phyloP scores from a whole-genome alignment of 2,329 filamentous ascomycete species.

The Juglanconis oblonga region DNA sequence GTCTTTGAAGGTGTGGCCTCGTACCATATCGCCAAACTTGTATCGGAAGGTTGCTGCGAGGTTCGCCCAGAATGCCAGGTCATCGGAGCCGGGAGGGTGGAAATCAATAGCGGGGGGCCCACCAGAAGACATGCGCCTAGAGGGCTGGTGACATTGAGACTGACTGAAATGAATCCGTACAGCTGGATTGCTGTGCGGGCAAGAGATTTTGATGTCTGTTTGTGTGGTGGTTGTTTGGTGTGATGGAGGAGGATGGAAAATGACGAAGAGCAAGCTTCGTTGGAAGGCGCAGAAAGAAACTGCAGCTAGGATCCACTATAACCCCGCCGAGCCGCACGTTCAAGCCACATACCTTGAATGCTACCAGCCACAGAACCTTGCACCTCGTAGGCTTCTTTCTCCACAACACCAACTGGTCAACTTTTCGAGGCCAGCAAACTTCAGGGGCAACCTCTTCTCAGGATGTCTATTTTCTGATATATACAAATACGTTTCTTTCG shows the following conservation, averaged over 20 bases:
- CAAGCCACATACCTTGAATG: background rate
- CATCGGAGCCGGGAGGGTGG: slow-evolving; percentile 19
- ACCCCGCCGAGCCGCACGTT: background rate
- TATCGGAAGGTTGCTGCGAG: slow-evolving; percentile 25
- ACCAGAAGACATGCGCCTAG: slow-evolving; percentile 19
- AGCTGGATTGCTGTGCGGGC: background rate
- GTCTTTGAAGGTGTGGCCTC: background rate
- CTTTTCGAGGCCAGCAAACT: background rate
- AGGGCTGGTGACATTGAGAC: slow-evolving; percentile 6
- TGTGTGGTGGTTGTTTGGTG: background rate
- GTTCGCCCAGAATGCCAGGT: slow-evolving; percentile 24
- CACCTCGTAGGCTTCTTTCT: background rate
- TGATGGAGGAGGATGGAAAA: background rate
- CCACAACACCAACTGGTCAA: background rate
- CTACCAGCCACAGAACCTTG: slow-evolving; percentile 1
- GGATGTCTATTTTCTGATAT: background rate
- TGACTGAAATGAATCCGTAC: background rate
- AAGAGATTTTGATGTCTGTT: background rate
- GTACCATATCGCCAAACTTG: slow-evolving; percentile 26
- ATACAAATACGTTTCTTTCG: background rate
- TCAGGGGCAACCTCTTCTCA: background rate
- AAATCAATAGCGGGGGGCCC: slow-evolving; percentile 16
- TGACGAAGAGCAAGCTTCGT: background rate
- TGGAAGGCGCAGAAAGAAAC: background rate
- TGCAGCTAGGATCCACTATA: background rate